Evolutionary conservation across 345 rosid species (phyloP).

Genomic region (Carallia brachiata): DNA sequence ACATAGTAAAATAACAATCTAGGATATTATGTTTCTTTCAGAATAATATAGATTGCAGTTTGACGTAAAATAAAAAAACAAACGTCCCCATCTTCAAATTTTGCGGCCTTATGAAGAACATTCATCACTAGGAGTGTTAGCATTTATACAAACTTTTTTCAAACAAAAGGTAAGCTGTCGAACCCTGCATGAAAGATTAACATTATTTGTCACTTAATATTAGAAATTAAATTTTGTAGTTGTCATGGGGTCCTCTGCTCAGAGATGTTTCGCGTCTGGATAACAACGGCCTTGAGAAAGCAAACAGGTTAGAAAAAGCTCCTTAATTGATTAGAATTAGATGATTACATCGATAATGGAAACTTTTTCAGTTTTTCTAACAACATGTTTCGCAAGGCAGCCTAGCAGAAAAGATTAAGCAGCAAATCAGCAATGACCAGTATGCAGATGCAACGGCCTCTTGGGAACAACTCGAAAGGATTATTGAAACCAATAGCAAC

Average conservation of each 20-base stretch:
- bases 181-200: too few species aligned
- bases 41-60: background rate
- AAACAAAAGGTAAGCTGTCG: too few species aligned
- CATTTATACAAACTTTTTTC: too few species aligned
- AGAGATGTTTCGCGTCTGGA: conserved; percentile 69
- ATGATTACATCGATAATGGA: background rate
- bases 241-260: conserved; percentile 93
- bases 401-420: conserved; percentile 54
- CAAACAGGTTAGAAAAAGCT: conserved; percentile 46
- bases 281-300: conserved; percentile 40
- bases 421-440: conserved; percentile 49
- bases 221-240: conserved; percentile 31
- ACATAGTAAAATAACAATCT: background rate
- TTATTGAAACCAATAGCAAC: conserved; percentile 42
- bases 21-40: background rate
- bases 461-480: conserved; percentile 57
- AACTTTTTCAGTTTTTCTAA: background rate
- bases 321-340: background rate
- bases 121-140: too few species aligned
- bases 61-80: too few species aligned
- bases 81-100: too few species aligned
- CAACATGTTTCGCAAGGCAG: conserved; percentile 28
- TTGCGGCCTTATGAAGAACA: too few species aligned
- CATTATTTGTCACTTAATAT: too few species aligned
- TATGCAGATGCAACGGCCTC: conserved; percentile 53